Percentiles rank a stretch among this genome's conserved stretches.
Evolutionary conservation across 176 grass and related monocot genomes (phyloP).

Genomic region (Chrysopogon serrulatus): DNA sequence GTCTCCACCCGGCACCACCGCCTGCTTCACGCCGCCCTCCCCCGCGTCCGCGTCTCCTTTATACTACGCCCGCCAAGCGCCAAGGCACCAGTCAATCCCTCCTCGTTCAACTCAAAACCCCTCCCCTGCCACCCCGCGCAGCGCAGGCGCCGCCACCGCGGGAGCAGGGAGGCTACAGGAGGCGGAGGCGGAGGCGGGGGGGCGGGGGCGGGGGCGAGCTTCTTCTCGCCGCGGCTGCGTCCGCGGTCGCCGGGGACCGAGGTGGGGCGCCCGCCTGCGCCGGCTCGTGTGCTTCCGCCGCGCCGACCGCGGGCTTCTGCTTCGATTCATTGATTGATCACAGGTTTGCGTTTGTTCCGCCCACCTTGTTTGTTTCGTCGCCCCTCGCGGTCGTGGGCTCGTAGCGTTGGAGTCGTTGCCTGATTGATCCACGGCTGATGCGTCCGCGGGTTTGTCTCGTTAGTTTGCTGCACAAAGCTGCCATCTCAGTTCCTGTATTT

Average conservation of each 20-base stretch:
- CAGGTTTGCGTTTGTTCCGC: neutral
- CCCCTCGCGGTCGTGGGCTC: neutral
- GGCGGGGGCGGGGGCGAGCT: neutral
- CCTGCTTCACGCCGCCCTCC: slow-evolving; percentile 26
- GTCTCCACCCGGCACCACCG: neutral
- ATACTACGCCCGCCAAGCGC: neutral
- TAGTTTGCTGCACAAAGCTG: neutral
- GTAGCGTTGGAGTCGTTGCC: neutral
- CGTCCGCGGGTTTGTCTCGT: neutral
- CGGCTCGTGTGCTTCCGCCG: neutral
- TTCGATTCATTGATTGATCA: neutral
- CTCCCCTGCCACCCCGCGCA: neutral
- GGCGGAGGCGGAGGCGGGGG: too few species aligned
- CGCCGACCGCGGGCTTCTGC: neutral
- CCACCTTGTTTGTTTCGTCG: neutral
- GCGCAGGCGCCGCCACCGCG: neutral
- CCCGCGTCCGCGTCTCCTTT: neutral
- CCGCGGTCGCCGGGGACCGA: neutral
- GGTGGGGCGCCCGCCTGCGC: neutral
- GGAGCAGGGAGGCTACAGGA: neutral
- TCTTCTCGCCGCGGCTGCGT: neutral
- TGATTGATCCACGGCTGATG: neutral
- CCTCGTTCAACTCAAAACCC: neutral
- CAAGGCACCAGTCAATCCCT: neutral
- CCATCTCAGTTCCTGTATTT: neutral